Evolutionary conservation across 371 early-diverging fungal genomes (phyloP), one percentile per base, ranked within the genome.

Genomic region (Amoeboaphelidium occidentale): DNA sequence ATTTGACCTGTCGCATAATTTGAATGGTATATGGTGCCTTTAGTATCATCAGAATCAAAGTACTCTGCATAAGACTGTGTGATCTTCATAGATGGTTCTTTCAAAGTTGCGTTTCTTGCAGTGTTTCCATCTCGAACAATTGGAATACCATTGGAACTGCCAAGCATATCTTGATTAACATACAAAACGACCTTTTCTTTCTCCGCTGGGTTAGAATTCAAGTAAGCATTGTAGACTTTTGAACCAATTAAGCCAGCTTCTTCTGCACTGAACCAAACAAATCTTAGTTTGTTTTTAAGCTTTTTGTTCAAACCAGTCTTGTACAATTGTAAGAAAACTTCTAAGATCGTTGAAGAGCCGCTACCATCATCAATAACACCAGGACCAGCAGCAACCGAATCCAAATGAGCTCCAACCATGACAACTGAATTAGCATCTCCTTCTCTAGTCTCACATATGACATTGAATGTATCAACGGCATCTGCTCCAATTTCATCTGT

Each of bases 221-320:
- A 55, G 28, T 55, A 52, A n/a, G 58, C 58, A 1, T 74, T 71
- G 59, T 75, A 75, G 50, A 70, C 65, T n/a, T 63, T 60, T 23
- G 80, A 75, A n/a, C 83, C 83, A 41, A 77, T 56, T 24, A 79
- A 63, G 25, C 83, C 83, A 49, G 74, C 68, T 53, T 81, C 81
- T 58, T 81, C 80, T 24, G 78, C 80, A 2, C 75, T 66, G 78
- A 79, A 83, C 78, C 78, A 83, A 17, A 72, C 74, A 65, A 68
- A 78, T 24, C 63, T 53, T 23, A 59, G 68, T 43, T 52, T 61
- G 52, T 59, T 68, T 25, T 32, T 54, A 20, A 56, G 66, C 24
- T 27, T 12, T 46, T 49, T 45, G 45, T 42, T 45, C 24, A 52
- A 57, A 25, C 52, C 27, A 6, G 55, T 60, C 42, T 66, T 49